Percentiles rank a stretch among this genome's conserved stretches.
phyloP scores from a whole-genome alignment of 495 filamentous ascomycete species.

The Filosporella fistucella region DNA sequence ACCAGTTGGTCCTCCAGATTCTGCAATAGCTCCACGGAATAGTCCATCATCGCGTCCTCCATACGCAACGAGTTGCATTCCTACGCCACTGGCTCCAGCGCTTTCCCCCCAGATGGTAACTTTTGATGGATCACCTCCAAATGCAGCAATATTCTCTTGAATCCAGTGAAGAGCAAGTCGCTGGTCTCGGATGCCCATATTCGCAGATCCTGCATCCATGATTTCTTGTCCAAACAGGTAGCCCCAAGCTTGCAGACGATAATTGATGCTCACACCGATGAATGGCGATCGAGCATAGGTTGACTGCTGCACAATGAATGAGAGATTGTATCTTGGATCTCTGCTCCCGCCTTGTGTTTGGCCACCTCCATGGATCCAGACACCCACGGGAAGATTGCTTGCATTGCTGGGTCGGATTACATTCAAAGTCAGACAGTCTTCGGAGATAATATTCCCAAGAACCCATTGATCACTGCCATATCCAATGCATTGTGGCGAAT shows the following conservation, averaged over 20 bases:
- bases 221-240: conserved; percentile 48
- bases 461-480: conserved; percentile 26
- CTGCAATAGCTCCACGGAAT: conserved; percentile 22
- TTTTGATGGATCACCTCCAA: conserved; percentile 61
- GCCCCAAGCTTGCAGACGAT: conserved; percentile 61
- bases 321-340: conserved; percentile 39
- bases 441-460: conserved; percentile 17
- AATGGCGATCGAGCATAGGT: conserved; percentile 39
- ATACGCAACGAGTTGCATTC: conserved; percentile 47
- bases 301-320: conserved; percentile 40
- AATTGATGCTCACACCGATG: conserved; percentile 59
- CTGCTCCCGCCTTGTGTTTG: conserved; percentile 45
- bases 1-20: conserved; percentile 10
- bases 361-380: conserved; percentile 59
- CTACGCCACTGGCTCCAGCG: conserved; percentile 56
- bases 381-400: conserved; percentile 37
- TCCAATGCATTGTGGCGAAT: conserved; percentile 34
- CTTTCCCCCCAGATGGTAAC: conserved; percentile 72
- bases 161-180: conserved; percentile 70
- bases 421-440: conserved; percentile 56
- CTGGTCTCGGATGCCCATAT: conserved; percentile 65
- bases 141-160: conserved; percentile 59
- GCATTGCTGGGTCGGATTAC: conserved; percentile 32
- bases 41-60: conserved; percentile 32
- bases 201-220: conserved; percentile 45